Evolutionary conservation across 352 stramenopile species (phyloP).

Genomic region (Phytopythium sindhum): DNA sequence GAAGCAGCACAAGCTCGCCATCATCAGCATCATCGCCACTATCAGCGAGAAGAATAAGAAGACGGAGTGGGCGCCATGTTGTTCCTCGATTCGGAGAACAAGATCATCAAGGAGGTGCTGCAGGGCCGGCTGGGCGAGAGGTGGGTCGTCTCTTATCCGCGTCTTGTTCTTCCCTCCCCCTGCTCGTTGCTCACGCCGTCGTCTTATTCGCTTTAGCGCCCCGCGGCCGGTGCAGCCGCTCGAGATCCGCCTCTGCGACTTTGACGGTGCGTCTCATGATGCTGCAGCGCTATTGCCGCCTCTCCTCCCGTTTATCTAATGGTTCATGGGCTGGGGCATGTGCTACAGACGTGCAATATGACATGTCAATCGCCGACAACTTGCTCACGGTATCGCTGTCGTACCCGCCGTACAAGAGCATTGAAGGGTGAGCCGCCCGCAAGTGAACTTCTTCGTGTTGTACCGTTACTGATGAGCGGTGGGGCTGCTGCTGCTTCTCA

Average conservation of each 20-base stretch:
- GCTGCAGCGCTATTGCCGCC: too few relatives aligned
- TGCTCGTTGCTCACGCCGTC: neutral
- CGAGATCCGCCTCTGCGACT: slow-evolving; percentile 80
- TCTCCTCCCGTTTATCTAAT: neutral
- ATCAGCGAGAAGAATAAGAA: neutral
- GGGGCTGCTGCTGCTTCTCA: slow-evolving; percentile 11
- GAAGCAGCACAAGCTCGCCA: neutral
- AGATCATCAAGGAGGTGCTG: slow-evolving; percentile 87
- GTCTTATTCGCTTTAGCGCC: slow-evolving; percentile 33
- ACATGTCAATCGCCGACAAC: slow-evolving; percentile 71
- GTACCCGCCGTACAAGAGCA: slow-evolving; percentile 71
- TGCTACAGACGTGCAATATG: slow-evolving; percentile 75
- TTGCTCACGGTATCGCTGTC: slow-evolving; percentile 68
- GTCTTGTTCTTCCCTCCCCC: neutral
- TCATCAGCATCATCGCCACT: neutral
- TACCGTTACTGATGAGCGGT: neutral
- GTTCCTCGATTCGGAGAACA: slow-evolving; percentile 85
- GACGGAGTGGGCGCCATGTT: slow-evolving; percentile 36
- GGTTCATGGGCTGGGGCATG: neutral
- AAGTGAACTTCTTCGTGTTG: too few relatives aligned
- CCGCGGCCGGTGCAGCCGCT: slow-evolving; percentile 69
- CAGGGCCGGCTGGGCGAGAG: slow-evolving; percentile 62
- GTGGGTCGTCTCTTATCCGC: slow-evolving; percentile 22
- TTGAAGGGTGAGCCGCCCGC: slow-evolving; percentile 40
- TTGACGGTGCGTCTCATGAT: slow-evolving; percentile 51